Evolutionary conservation across 768 basidiomycete genomes (phyloP).

Genomic region (Boletus vinaceobasis): DNA sequence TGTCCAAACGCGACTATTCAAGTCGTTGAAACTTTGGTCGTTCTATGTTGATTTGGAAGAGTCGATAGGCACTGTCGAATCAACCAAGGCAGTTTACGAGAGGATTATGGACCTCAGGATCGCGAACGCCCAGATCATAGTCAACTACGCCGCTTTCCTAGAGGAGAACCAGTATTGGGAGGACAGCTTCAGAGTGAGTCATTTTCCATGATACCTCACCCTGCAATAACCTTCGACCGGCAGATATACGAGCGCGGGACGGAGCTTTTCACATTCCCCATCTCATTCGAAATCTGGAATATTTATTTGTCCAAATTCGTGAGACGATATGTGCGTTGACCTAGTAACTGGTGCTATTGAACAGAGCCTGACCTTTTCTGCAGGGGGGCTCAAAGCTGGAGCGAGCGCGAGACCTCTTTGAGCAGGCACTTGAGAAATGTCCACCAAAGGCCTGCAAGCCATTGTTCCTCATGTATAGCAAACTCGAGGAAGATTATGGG

Average conservation of each 20-base stretch:
- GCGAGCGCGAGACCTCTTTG: conserved; percentile 94
- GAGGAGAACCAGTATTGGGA: conserved; percentile 99
- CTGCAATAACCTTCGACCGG: conserved; percentile 7
- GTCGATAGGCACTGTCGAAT: conserved; percentile 91
- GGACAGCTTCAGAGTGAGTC: conserved; percentile 94
- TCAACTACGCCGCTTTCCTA: conserved; percentile 95
- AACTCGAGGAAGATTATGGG: conserved; percentile 92
- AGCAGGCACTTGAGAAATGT: conserved; percentile 96
- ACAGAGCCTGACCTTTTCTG: conserved; percentile 1
- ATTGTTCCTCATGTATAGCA: conserved; percentile 93
- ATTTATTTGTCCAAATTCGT: conserved; percentile 97
- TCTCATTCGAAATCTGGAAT: conserved; percentile 99
- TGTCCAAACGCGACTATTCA: conserved; percentile 90
- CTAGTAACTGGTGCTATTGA: background rate
- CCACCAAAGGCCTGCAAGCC: conserved; percentile 94
- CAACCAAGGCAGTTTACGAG: conserved; percentile 90
- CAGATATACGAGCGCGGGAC: conserved; percentile 96
- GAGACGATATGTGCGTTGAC: conserved; percentile 80
- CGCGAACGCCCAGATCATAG: conserved; percentile 95
- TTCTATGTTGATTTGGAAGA: conserved; percentile 98
- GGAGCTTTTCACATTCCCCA: conserved; percentile 95
- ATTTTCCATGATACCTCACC: background rate
- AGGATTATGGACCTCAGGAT: conserved; percentile 95
- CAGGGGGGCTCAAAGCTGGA: conserved; percentile 93
- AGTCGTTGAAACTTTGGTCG: conserved; percentile 97